Evolutionary conservation across 108 stramenopile species (phyloP), one percentile per base, ranked within the genome.

Genomic region (Aurantiochytrium sp.): DNA sequence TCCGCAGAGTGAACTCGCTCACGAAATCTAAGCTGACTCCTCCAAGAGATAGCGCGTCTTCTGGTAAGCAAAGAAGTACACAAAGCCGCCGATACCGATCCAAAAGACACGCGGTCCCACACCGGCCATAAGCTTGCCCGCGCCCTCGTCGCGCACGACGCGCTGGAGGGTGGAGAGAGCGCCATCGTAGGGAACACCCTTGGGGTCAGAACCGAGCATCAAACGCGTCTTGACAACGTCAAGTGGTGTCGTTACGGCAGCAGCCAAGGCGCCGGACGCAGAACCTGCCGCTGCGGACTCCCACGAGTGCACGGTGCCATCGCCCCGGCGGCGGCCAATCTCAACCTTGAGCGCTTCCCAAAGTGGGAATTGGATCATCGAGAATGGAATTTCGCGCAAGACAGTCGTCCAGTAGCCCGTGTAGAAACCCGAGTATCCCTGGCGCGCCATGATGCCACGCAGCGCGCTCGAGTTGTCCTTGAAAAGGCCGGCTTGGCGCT

Each of bases 51-150:
- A 28, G 23, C 87, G 53, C 21, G 58, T 21, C 60, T 90, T 87
- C 45, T 99, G 98, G 90, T 98, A 99, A 14, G 97, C 97, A 5
- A 98, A 98, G 91, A 99, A 98, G 91, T 98, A 99, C 53, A 99
- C 96, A 94, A 98, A 97, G 12, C 99, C 99, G 44, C 99, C 99
- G 44, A 99, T 94, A 0, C 97, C 96, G 88, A 99, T 99, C 96
- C 97, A 98, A 91, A 98, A 94, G 43, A 98, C 97, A 59, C 99
- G 93, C 4, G 98, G 98, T 89, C 96, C 96, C 25, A 98, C 92
- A 14, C 98, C 98, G 83, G 94, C 92, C 64, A 96, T 93, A 44
- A 99, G 90, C 69, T 93, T 93, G 23, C 57, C 60, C 44, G 87
- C 29, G 57, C 94, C 93, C 58, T 92, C 94, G 5, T 93, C 92